Evolutionary conservation across 345 rosid species (phyloP).

Genomic region (Carallia pectinifolia): DNA sequence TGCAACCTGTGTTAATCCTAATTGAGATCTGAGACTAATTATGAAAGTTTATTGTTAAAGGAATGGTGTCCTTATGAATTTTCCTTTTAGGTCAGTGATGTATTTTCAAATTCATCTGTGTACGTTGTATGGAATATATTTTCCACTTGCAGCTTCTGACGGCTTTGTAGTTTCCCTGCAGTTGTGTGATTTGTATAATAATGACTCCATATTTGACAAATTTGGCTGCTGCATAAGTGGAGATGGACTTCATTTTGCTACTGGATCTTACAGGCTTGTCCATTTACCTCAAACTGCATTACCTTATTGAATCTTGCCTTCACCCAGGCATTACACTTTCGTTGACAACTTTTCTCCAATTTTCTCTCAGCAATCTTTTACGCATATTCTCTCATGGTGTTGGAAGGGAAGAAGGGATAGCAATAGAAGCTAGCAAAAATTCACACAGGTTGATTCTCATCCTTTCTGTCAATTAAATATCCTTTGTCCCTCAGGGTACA

Average conservation of each 20-base stretch:
- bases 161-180: conserved; percentile 30
- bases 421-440: conserved; percentile 48
- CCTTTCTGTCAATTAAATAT: neutral
- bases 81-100: neutral
- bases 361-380: conserved; percentile 43
- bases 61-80: no score
- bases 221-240: conserved; percentile 66
- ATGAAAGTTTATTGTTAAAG: neutral
- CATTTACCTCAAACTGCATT: conserved; percentile 9
- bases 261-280: conserved; percentile 67
- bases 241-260: conserved; percentile 57
- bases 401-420: conserved; percentile 44
- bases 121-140: neutral
- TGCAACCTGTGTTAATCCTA: neutral
- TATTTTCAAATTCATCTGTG: neutral
- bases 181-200: conserved; percentile 57
- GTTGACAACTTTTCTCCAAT: conserved; percentile 20
- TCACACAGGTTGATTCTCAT: conserved; percentile 41
- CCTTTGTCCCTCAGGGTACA: no score
- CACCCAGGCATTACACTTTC: conserved; percentile 2
- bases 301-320: conserved; percentile 1
- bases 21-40: neutral
- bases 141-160: neutral
- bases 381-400: conserved; percentile 51
- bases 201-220: conserved; percentile 66